These are phyloP conservation scores for Grigorovia yakushimaensis DNA, from an alignment of 805 yeast genomes.

Conservation along the genomic window DNA sequence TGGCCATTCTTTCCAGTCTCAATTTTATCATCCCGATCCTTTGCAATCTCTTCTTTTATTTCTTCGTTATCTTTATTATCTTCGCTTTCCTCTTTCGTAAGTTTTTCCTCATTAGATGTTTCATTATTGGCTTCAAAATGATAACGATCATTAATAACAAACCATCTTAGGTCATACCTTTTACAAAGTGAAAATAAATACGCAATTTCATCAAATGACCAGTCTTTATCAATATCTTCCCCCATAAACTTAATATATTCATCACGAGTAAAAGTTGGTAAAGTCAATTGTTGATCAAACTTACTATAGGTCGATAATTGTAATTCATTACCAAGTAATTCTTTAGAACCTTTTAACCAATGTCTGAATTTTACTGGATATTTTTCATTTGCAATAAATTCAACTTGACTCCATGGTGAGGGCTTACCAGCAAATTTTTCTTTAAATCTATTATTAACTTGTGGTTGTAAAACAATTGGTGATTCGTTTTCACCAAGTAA, in stretches of 20 bases:
- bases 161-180: slow-evolving; percentile 46
- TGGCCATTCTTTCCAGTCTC: no score
- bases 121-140: slow-evolving; percentile 18
- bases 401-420: slow-evolving; percentile 71
- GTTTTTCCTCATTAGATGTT: slow-evolving; percentile 61
- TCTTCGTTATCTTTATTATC: no score
- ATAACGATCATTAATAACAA: slow-evolving; percentile 55
- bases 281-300: slow-evolving; percentile 55
- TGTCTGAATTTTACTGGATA: slow-evolving; percentile 52
- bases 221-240: slow-evolving; percentile 28
- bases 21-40: no score
- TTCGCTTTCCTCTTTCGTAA: no score
- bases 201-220: slow-evolving; percentile 73
- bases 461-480: slow-evolving; percentile 49
- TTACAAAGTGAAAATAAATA: slow-evolving; percentile 67
- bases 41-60: no score
- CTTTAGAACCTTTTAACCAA: slow-evolving; percentile 77
- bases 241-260: slow-evolving; percentile 47
- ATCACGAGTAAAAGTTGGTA: slow-evolving; percentile 59
- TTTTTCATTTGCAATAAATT: slow-evolving; percentile 38
- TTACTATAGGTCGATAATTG: slow-evolving; percentile 55
- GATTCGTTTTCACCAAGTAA: slow-evolving; percentile 89
- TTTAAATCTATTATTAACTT: slow-evolving; percentile 41
- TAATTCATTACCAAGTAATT: slow-evolving; percentile 24
- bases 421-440: slow-evolving; percentile 56